Base-by-base conservation (phyloP, 495 filamentous ascomycete species). In the Penicillium soppii region DNA sequence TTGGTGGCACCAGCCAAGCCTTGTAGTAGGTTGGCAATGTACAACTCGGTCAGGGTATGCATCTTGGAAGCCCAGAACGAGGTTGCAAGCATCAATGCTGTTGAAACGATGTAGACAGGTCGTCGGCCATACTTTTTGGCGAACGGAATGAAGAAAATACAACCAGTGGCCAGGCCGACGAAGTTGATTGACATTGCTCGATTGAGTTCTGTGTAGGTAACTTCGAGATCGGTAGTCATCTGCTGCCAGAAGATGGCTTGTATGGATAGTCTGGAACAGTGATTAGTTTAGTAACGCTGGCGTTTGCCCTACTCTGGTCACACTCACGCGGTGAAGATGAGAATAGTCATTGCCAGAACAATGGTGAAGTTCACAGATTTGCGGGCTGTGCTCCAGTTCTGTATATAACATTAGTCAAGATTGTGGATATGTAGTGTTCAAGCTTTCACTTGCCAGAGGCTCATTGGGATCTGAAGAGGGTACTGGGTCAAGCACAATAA, bases 221-320 rank as follows among this genome's bases (percentile, higher is more conserved):
- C 62, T 3, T 58, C 2, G 6, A 73, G 40, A 41, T 71, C 68
- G 0, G 62, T 23, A 1, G 62, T 57, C 67, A 72, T 72, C 40
- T 65, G 50, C 26, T 70, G 67, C 67, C 67, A 72, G 41, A 72
- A 70, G 10, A 70, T 63, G 0, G 50, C 5, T 35, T 72, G 67
- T 2, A 67, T 63, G 0, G 59, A 63, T 21, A 72, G 49, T 9
- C 68, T 72, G 22, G 7, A 12, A 7, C n/a, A 32, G 25, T 27
- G 3, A 12, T 5, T 12, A 10, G 10, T 32, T 32, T 7, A 32
- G 29, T 32, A 32, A 43, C 7, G 42, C 8, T 19, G 4, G 5
- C 22, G n/a, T n/a, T n/a, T n/a, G n/a, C n/a, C n/a, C n/a, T n/a
- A 1, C 15, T 12, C 6, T 38, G 17, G 6, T 8, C 4, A 10